Percentiles rank a stretch among this genome's conserved stretches.
Conservation (phyloP, 345 rosid genomes). For the Bruguiera gymnorhiza region DNA sequence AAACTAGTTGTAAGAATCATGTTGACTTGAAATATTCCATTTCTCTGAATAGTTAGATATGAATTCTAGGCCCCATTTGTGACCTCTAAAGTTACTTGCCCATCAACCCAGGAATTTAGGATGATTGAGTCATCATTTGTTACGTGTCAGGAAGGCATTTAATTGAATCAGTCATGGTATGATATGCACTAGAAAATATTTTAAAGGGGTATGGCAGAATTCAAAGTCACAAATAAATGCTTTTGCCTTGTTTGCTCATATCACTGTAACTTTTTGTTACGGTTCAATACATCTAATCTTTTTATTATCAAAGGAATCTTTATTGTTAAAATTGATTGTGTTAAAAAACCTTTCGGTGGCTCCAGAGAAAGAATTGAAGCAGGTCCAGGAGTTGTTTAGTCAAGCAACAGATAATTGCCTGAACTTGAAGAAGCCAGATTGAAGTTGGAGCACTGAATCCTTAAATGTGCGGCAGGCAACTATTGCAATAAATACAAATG, state of each 20-base stretch:
- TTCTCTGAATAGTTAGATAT: no score
- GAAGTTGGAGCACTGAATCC: not conserved
- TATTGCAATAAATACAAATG: no score
- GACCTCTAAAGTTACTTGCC: not conserved
- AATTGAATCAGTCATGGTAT: not conserved
- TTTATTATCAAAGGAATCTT: not conserved
- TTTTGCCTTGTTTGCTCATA: not conserved
- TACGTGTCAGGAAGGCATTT: not conserved
- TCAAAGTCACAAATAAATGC: not conserved
- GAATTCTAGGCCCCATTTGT: not conserved
- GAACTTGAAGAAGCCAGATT: conserved; percentile 72
- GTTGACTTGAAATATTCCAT: no score
- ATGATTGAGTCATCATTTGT: not conserved
- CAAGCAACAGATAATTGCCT: conserved; percentile 81
- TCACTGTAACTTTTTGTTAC: no score
- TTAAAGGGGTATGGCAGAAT: not conserved
- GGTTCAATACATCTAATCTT: not conserved
- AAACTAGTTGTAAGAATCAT: no score
- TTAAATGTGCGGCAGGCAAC: no score
- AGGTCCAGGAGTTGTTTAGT: conserved; percentile 76
- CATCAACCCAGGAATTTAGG: not conserved
- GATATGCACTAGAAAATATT: not conserved
- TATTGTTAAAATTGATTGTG: no score
- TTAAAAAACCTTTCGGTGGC: conserved; percentile 8
- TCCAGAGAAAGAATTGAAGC: conserved; percentile 83